Evolutionary conservation across 306 rosid species (phyloP).

Genomic region (Hylodesmum podocarpum): DNA sequence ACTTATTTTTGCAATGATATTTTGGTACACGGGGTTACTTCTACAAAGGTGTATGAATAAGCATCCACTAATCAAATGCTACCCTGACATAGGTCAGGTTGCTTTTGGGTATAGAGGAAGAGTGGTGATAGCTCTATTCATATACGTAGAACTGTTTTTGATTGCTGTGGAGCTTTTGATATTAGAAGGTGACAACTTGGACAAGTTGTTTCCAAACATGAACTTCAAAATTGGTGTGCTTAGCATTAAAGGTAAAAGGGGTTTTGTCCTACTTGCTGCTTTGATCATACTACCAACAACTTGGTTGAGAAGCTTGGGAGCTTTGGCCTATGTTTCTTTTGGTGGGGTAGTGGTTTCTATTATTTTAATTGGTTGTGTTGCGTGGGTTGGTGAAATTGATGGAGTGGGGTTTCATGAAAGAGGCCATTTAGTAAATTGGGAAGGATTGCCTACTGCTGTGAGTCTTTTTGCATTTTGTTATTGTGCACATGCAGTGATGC

Average conservation of each 20-base stretch:
- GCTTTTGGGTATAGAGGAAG: conserved; percentile 69
- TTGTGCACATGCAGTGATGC: conserved; percentile 65
- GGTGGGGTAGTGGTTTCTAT: conserved; percentile 62
- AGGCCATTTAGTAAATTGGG: conserved; percentile 26
- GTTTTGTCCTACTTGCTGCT: conserved; percentile 50
- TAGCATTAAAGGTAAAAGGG: conserved; percentile 37
- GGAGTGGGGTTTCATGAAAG: conserved; percentile 53
- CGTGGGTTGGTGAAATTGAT: conserved; percentile 58
- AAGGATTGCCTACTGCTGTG: conserved; percentile 44
- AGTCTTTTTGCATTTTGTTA: conserved; percentile 63
- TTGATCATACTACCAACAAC: conserved; percentile 62
- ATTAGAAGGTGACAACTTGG: conserved; percentile 69
- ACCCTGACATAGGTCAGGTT: conserved; percentile 55
- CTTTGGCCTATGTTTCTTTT: conserved; percentile 58
- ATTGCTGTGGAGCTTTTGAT: conserved; percentile 61
- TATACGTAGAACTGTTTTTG: conserved; percentile 52
- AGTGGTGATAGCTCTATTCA: conserved; percentile 40
- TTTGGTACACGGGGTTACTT: conserved; percentile 70
- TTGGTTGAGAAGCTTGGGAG: conserved; percentile 57
- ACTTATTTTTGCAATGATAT: conserved; percentile 42
- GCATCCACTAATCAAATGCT: conserved; percentile 42
- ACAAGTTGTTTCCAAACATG: conserved; percentile 51
- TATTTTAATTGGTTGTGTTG: conserved; percentile 42
- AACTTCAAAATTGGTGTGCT: conserved; percentile 37
- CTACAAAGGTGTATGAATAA: conserved; percentile 54